Evolutionary conservation across 2,329 filamentous ascomycete species (phyloP).

Genomic region (Juglanconis juglandina): DNA sequence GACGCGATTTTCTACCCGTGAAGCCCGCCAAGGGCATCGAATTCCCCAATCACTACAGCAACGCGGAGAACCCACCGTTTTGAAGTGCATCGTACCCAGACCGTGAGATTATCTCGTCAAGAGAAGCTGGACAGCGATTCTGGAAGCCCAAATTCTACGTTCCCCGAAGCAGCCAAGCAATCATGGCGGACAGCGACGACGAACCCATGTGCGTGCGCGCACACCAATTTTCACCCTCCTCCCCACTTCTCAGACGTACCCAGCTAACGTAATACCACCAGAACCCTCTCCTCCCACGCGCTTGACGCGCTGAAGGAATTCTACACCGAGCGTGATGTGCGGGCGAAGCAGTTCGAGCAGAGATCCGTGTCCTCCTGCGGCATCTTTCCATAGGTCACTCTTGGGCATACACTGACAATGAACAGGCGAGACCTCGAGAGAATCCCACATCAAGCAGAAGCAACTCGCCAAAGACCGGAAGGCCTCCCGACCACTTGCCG

Average conservation of each 20-base stretch:
- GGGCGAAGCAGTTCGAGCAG: constrained; percentile 63
- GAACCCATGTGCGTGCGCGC: constrained; percentile 42
- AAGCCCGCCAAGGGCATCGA: background rate
- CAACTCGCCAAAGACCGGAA: constrained; percentile 83
- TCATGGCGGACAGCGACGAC: constrained; percentile 39
- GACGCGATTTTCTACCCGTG: background rate
- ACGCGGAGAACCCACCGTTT: background rate
- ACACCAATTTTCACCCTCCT: background rate
- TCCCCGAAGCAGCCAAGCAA: background rate
- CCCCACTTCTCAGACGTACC: background rate
- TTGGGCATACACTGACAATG: constrained; percentile 5
- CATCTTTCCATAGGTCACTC: too few relatives aligned
- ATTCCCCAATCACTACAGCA: background rate
- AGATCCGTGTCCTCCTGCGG: background rate
- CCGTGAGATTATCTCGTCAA: background rate
- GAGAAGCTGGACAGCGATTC: too few relatives aligned
- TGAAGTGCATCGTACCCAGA: background rate
- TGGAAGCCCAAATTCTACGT: background rate
- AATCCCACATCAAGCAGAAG: constrained; percentile 92
- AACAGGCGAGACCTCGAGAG: constrained; percentile 65
- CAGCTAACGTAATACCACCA: constrained; percentile 27
- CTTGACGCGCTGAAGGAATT: constrained; percentile 71
- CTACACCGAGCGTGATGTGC: constrained; percentile 67
- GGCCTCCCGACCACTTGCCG: constrained; percentile 87
- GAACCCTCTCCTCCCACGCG: constrained; percentile 62